phyloP scores from a whole-genome alignment of 2,329 filamentous ascomycete genomes.

The Fusarium verticillioides region DNA sequence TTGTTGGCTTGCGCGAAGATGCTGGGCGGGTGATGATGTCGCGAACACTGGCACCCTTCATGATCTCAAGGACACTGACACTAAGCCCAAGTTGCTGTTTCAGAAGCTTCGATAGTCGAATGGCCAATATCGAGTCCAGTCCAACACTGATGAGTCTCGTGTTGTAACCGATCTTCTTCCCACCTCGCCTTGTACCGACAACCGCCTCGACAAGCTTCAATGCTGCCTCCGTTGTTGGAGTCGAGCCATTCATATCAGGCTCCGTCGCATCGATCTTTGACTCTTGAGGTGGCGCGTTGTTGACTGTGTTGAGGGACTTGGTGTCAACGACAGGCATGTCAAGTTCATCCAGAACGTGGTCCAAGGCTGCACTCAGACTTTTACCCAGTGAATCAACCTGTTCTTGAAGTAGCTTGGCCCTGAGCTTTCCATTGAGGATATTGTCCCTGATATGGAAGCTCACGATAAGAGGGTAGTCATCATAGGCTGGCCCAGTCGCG shows the following conservation, averaged over 20 bases:
- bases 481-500: not conserved
- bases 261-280: accelerated
- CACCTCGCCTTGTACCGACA: not conserved
- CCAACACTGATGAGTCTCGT: slow-evolving; percentile 18
- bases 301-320: not conserved
- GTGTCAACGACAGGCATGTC: not conserved
- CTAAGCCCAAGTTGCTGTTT: slow-evolving; percentile 1
- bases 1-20: not conserved
- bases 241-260: not conserved
- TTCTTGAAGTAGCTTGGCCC: not conserved
- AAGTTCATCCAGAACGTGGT: not conserved
- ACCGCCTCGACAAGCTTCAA: slow-evolving; percentile 3
- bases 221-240: not conserved
- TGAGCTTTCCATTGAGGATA: slow-evolving; percentile 3
- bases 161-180: not conserved
- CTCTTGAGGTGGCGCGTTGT: accelerated
- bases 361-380: not conserved
- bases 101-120: slow-evolving; percentile 23
- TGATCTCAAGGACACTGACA: slow-evolving; percentile 19
- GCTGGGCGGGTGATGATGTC: not conserved
- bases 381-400: not conserved
- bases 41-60: slow-evolving; percentile 4
- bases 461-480: slow-evolving; percentile 24
- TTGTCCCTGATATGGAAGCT: slow-evolving; percentile 20
- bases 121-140: slow-evolving; percentile 23